A percentile compares a stretch with the other conserved stretches of the same genome.
These are phyloP conservation scores for Cokeromyces recurvatus DNA, from an alignment of 371 early-diverging fungal genomes.

Conservation along the genomic window DNA sequence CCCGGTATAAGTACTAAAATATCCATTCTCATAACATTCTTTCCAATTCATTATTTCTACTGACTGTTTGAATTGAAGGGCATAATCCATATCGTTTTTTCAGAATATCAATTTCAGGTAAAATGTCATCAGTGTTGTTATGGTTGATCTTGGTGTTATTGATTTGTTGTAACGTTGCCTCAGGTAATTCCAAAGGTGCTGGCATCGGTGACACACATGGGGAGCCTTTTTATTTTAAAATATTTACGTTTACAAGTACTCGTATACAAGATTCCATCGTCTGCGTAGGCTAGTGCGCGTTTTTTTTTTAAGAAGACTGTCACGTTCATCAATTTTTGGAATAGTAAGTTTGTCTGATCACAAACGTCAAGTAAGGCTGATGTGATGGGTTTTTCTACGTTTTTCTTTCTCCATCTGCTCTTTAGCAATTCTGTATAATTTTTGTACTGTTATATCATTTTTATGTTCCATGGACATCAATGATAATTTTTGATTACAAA, in stretches of 20 bases:
- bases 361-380: neutral
- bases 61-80: slow-evolving; percentile 2
- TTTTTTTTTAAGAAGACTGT: slow-evolving; percentile 2
- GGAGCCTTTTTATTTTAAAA: slow-evolving; percentile 1
- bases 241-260: slow-evolving; percentile 4
- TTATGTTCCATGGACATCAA: slow-evolving; percentile 8
- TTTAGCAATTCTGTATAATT: slow-evolving; percentile 16
- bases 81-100: slow-evolving; percentile 6
- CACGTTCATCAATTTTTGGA: slow-evolving; percentile 6
- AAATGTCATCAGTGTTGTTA: slow-evolving; percentile 5
- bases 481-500: slow-evolving; percentile 4
- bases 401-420: slow-evolving; percentile 3
- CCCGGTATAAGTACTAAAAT: neutral
- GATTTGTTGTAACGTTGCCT: slow-evolving; percentile 4
- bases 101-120: slow-evolving; percentile 2
- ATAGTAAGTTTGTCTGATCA: slow-evolving; percentile 1
- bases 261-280: slow-evolving; percentile 3
- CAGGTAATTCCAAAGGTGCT: slow-evolving; percentile 2
- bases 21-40: slow-evolving; percentile 1
- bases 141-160: neutral
- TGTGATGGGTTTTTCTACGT: neutral
- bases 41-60: slow-evolving; percentile 1
- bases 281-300: neutral
- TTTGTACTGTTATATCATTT: slow-evolving; percentile 14
- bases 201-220: slow-evolving; percentile 7